phyloP scores from a whole-genome alignment of 2,329 filamentous ascomycete species.

The Penicillium glabrum region DNA sequence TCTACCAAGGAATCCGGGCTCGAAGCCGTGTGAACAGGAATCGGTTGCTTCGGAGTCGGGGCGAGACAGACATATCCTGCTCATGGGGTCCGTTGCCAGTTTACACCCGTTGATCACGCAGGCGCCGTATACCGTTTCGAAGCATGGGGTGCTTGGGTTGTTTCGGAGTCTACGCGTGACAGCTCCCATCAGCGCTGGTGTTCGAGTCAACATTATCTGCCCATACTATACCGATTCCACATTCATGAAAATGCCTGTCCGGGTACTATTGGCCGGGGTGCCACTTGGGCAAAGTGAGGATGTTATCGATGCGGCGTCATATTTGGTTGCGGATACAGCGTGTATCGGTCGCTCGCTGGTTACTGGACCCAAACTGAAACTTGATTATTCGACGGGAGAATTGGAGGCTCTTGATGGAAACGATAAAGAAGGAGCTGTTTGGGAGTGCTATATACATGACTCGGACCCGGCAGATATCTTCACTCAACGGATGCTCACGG shows the following conservation, averaged over 20 bases:
- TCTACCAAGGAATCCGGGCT: conserved; percentile 6
- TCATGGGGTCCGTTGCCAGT: conserved; percentile 8
- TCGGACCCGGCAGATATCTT: conserved; percentile 11
- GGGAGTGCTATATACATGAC: conserved; percentile 12
- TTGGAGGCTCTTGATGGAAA: background rate
- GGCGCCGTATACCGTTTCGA: conserved; percentile 7
- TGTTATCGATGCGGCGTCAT: conserved; percentile 9
- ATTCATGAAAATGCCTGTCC: conserved; percentile 7
- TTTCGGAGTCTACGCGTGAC: conserved; percentile 5
- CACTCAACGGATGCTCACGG: conserved; percentile 7
- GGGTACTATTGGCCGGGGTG: conserved; percentile 4
- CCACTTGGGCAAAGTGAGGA: conserved; percentile 6
- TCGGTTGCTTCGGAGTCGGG: background rate
- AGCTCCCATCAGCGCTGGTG: conserved; percentile 3
- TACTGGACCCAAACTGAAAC: conserved; percentile 5
- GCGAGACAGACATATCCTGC: conserved; percentile 7
- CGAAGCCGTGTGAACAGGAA: background rate
- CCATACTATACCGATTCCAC: conserved; percentile 8
- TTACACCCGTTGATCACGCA: conserved; percentile 9
- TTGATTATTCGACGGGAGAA: conserved; percentile 1
- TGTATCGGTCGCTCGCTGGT: conserved; percentile 9
- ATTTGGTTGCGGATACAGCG: conserved; percentile 6
- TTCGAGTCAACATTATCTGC: conserved; percentile 9
- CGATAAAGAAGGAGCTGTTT: conserved; percentile 3
- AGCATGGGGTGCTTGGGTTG: conserved; percentile 7